Base-by-base conservation (phyloP, 1,284 basidiomycete genomes). In the Moesziomyces sp. region DNA sequence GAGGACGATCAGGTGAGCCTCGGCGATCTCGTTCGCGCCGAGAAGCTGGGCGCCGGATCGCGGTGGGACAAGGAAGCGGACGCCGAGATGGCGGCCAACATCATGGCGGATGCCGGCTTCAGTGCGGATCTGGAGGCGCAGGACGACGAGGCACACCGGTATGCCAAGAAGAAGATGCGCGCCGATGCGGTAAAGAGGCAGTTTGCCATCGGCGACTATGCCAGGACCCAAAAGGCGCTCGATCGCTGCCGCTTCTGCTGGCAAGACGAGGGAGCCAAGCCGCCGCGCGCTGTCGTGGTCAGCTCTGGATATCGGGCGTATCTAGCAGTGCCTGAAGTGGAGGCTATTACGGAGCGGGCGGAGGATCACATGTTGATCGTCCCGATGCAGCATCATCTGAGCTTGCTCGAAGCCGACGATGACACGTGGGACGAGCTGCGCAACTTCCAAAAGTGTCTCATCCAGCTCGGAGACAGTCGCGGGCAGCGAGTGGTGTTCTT, bases 361-460 rank as follows among this genome's bases (percentile, higher is more conserved):
- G 52, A 58, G 23, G 60, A 63, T 16, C 97, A 99, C 82, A 94
- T 93, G 82, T 87, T 94, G 35, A 98, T 99, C 76, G 94, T 97
- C 1, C 97, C 97, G 0, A 92, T 97, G 46, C 79, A 83, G 50
- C 97, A 99, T 84, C 91, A 94, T 83, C 85, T 99, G 44, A 91
- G 90, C 58, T 91, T 91, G 86, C 87, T 99, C 2, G 97, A 99
- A 84, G 92, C 91, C 23, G 97, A 99, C 77, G 95, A 98, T 73
- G 96, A 99, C 80, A 92, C 95, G 42, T 99, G 97, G 97, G 91
- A 86, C 23, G 56, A 74, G 53, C 45, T 69, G 52, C 66, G 58
- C 93, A 99, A 99, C 84, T 99, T 97, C 82, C 97, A 97, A 94
- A 99, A 99, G 86, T 96, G 93, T 77, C 86, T 99, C 18, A 96